phyloP scores from a whole-genome alignment of 2,329 filamentous ascomycete genomes.

The Magnaporthales sp. region DNA sequence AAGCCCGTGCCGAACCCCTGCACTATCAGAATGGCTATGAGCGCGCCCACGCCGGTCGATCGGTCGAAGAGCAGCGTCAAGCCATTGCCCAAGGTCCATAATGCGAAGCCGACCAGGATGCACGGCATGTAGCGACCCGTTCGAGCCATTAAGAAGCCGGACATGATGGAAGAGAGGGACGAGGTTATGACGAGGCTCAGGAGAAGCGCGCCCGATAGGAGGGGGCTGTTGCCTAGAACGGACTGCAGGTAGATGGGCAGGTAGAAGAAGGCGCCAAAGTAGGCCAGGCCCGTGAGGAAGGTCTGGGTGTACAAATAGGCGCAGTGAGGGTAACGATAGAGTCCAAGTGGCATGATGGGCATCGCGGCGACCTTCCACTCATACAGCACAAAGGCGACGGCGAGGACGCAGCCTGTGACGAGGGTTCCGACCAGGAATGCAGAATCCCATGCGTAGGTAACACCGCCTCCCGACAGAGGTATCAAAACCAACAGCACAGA shows the following conservation, averaged over 20 bases:
- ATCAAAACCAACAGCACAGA: constrained; percentile 54
- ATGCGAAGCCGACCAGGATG: constrained; percentile 21
- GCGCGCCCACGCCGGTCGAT: constrained; percentile 15
- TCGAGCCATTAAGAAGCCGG: constrained; percentile 22
- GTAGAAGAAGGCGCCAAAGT: constrained; percentile 11
- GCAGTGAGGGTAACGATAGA: constrained; percentile 10
- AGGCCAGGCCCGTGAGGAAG: constrained; percentile 11
- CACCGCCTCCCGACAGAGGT: constrained; percentile 49
- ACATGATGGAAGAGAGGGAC: constrained; percentile 18
- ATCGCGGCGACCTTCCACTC: constrained; percentile 10
- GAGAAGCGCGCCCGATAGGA: constrained; percentile 21
- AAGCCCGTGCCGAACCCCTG: constrained; percentile 25
- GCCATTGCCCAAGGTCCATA: constrained; percentile 27
- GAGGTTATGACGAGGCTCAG: constrained; percentile 19
- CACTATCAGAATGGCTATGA: constrained; percentile 23
- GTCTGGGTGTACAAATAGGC: constrained; percentile 9
- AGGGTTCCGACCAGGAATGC: constrained; percentile 53
- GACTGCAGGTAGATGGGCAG: constrained; percentile 23
- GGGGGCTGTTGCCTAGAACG: constrained; percentile 16
- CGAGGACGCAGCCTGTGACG: constrained; percentile 6
- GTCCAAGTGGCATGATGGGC: constrained; percentile 11
- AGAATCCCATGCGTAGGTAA: constrained; percentile 46
- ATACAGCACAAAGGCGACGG: constrained; percentile 9
- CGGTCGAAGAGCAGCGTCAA: constrained; percentile 18
- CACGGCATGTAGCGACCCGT: constrained; percentile 19